Conservation (phyloP, 306 rosid genomes). For the Inga oerstediana region DNA sequence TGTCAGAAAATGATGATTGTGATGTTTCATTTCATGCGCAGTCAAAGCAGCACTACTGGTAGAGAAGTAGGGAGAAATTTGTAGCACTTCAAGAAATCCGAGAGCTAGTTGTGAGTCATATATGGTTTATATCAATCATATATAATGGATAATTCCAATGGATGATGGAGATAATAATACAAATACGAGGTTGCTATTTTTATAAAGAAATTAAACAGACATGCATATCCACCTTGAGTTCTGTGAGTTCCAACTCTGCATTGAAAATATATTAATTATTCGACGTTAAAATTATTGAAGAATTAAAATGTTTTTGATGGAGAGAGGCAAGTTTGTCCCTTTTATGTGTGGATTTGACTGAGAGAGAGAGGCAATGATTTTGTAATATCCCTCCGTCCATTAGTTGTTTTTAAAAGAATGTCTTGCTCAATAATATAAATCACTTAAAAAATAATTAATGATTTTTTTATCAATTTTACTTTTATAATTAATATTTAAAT, state of each 20-base stretch:
- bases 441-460: too few species aligned
- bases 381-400: constrained; percentile 33
- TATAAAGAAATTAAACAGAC: constrained; percentile 4
- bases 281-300: constrained; percentile 29
- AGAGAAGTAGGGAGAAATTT: constrained; percentile 8
- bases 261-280: constrained; percentile 17
- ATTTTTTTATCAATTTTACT: too few species aligned
- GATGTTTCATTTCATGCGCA: constrained; percentile 44
- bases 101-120: not conserved
- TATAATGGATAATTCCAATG: not conserved
- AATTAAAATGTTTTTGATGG: constrained; percentile 34
- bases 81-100: constrained; percentile 33
- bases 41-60: constrained; percentile 22
- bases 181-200: constrained; percentile 36
- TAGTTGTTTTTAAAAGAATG: too few species aligned
- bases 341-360: not conserved
- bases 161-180: constrained; percentile 32
- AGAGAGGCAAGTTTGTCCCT: constrained; percentile 25
- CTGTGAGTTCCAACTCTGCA: constrained; percentile 61
- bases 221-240: constrained; percentile 45
- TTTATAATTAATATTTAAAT: too few species aligned
- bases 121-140: not conserved
- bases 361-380: constrained; percentile 41
- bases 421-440: accelerated
- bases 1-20: constrained; percentile 24